Conservation (phyloP, 257 asterid genomes). For the Prunella vulgaris region DNA sequence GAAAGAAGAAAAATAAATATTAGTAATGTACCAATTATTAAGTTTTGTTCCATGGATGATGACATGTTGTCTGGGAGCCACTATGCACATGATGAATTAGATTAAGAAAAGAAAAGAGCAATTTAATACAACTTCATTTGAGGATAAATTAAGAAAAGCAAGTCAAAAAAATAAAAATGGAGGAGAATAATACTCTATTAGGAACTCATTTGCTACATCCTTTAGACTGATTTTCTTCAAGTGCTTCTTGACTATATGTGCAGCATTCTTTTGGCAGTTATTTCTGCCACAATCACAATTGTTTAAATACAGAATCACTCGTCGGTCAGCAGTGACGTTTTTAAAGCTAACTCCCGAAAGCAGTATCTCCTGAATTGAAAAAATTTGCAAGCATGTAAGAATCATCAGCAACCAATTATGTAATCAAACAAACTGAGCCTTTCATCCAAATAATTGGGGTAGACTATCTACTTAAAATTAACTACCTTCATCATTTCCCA, state of each 20-base stretch:
- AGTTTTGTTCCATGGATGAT: background rate
- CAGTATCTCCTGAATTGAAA: conserved; percentile 70
- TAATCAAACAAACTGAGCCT: no score
- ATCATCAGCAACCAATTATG: background rate
- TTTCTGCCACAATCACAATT: conserved; percentile 77
- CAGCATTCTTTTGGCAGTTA: conserved; percentile 73
- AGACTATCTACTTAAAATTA: conserved; percentile 3
- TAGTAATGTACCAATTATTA: background rate
- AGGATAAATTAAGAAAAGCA: background rate
- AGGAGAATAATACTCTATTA: conserved; percentile 69
- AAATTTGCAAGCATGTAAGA: background rate
- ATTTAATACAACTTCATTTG: background rate
- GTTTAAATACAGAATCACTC: conserved; percentile 61
- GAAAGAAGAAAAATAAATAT: no score
- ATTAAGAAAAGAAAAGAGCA: background rate
- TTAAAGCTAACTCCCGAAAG: conserved; percentile 80
- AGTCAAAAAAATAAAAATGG: background rate
- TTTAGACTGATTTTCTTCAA: conserved; percentile 74
- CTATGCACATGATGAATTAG: background rate
- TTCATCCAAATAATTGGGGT: no score
- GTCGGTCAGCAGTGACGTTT: conserved; percentile 71
- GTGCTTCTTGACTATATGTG: conserved; percentile 59
- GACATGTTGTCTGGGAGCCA: background rate
- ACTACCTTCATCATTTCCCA: conserved; percentile 99
- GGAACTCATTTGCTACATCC: conserved; percentile 71